Percentiles rank a stretch among this genome's conserved stretches.
phyloP scores from a whole-genome alignment of 2,329 filamentous ascomycete genomes.

The Coleophoma crateriformis region DNA sequence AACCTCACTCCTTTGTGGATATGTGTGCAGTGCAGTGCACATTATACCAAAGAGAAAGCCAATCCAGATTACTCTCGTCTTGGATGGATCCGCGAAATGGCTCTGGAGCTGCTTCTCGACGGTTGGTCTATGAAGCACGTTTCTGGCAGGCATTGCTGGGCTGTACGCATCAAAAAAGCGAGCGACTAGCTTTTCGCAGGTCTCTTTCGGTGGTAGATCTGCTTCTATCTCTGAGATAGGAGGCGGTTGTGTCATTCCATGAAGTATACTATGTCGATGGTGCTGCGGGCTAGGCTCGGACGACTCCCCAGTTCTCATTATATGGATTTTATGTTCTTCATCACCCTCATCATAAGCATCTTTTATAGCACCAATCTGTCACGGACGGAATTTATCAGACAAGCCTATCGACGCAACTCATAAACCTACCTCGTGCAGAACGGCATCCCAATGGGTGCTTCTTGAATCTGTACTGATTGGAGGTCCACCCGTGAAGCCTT shows the following conservation, averaged over 20 bases:
- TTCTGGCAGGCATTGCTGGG: constrained; percentile 41
- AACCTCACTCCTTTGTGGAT: constrained; percentile 37
- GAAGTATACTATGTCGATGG: constrained; percentile 19
- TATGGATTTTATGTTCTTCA: constrained; percentile 24
- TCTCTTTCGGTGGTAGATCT: constrained; percentile 38
- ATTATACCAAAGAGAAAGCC: constrained; percentile 35
- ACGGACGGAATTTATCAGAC: background rate
- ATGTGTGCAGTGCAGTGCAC: constrained; percentile 30
- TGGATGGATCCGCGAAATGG: constrained; percentile 39
- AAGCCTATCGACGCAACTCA: background rate
- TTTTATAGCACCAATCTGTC: constrained; percentile 17
- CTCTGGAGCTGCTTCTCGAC: constrained; percentile 41
- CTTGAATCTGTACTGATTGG: constrained; percentile 21
- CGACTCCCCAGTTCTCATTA: constrained; percentile 20
- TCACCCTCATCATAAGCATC: constrained; percentile 26
- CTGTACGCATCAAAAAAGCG: constrained; percentile 47
- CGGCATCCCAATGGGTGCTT: constrained; percentile 53
- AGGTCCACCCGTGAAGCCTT: constrained; percentile 7
- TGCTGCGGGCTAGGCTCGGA: constrained; percentile 1
- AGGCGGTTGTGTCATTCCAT: constrained; percentile 29
- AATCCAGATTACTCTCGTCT: constrained; percentile 40
- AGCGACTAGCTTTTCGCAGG: constrained; percentile 43
- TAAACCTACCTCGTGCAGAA: constrained; percentile 47
- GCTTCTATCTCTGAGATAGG: constrained; percentile 37
- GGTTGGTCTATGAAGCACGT: constrained; percentile 44